These are phyloP conservation scores for Lagenidium sp. DNA, from an alignment of 352 stramenopile genomes.

Conservation along the genomic window DNA sequence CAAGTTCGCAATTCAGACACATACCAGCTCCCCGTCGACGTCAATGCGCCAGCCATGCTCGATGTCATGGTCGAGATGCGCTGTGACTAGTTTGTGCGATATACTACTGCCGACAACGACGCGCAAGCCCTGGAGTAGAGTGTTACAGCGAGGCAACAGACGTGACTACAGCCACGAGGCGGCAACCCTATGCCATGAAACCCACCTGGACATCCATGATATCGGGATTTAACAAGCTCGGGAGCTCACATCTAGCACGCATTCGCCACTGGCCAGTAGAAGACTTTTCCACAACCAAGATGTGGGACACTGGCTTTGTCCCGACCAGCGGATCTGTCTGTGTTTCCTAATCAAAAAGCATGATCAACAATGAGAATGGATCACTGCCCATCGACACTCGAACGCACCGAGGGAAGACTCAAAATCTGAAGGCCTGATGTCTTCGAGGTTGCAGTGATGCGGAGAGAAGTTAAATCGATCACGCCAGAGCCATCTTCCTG, in stretches of 20 bases:
- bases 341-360: background rate
- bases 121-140: conserved; percentile 18
- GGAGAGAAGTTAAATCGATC: conserved; percentile 1
- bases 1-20: background rate
- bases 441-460: background rate
- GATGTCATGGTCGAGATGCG: conserved; percentile 21
- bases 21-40: conserved; percentile 35
- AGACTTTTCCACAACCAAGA: conserved; percentile 1
- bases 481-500: too few relatives aligned
- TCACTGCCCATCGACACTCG: background rate
- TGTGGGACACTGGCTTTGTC: conserved; percentile 1
- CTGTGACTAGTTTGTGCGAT: conserved; percentile 20
- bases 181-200: background rate
- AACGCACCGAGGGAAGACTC: background rate
- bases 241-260: background rate
- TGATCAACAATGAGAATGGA: background rate
- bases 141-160: conserved; percentile 1
- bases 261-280: conserved; percentile 1
- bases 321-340: background rate
- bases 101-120: conserved; percentile 34
- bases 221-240: conserved; percentile 8
- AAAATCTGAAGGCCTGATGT: background rate
- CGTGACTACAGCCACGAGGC: too few relatives aligned
- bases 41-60: conserved; percentile 19
- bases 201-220: conserved; percentile 33